phyloP scores from a whole-genome alignment of 140 eudicot species.

The Oenanthe javanica region DNA sequence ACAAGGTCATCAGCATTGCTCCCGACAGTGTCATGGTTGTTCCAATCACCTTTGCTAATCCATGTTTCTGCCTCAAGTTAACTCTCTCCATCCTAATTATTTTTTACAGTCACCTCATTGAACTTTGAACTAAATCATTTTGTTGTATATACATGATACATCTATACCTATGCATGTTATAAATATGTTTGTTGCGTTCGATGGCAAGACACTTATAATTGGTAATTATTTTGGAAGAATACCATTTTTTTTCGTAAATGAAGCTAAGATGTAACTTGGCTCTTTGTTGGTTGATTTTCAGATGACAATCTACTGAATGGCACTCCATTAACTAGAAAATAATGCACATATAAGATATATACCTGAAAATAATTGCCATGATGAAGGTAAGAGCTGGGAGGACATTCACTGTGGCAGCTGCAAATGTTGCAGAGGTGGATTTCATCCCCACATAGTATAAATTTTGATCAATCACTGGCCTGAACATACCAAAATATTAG shows the following conservation, averaged over 20 bases:
- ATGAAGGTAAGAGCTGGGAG: constrained; percentile 91
- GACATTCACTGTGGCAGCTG: constrained; percentile 71
- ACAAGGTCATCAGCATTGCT: no score
- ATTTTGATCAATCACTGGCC: constrained; percentile 95
- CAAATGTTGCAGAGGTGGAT: constrained; percentile 78
- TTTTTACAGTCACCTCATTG: background rate
- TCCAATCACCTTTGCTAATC: constrained; percentile 75
- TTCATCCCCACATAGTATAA: constrained; percentile 77
- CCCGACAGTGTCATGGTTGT: no score
- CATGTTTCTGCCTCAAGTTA: constrained; percentile 44
- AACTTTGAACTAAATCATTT: background rate
- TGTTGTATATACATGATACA: no score
- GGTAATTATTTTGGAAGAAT: no score
- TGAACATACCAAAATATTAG: constrained; percentile 12
- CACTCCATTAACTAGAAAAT: no score
- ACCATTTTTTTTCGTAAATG: no score
- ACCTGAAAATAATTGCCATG: constrained; percentile 87
- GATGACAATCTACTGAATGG: no score
- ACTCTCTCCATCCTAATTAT: constrained; percentile 67
- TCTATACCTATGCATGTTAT: no score
- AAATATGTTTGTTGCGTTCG: no score
- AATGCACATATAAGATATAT: background rate
- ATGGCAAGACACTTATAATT: no score
- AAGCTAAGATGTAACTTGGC: no score
- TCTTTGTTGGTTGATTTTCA: no score